phyloP scores from a whole-genome alignment of 108 stramenopile species.

The Nitzschia sp. region DNA sequence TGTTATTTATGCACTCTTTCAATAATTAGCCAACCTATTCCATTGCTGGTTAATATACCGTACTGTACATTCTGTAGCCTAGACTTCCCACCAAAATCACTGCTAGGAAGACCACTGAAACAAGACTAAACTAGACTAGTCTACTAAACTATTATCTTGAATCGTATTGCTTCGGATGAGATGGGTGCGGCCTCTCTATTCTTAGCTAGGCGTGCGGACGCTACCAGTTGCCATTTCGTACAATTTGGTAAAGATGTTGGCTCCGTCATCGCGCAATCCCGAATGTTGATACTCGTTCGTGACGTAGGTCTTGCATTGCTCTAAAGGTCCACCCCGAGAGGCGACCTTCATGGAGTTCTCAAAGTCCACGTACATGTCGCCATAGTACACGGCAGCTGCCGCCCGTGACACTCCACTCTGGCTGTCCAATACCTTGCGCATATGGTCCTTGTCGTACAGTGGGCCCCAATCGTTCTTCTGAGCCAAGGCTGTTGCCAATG shows the following conservation, averaged over 20 bases:
- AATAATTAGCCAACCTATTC: too few relatives aligned
- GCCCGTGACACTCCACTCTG: constrained; percentile 16
- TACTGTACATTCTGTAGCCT: too few relatives aligned
- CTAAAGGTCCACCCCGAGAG: constrained; percentile 60
- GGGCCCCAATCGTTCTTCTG: constrained; percentile 75
- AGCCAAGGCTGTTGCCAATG: constrained; percentile 75
- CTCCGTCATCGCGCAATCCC: constrained; percentile 88
- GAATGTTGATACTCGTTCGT: constrained; percentile 95
- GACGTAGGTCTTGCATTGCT: constrained; percentile 77
- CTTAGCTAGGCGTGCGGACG: constrained; percentile 73
- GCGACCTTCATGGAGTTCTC: constrained; percentile 64
- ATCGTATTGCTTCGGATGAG: too few relatives aligned
- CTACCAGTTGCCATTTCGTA: constrained; percentile 81
- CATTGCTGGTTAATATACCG: too few relatives aligned
- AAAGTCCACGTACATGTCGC: constrained; percentile 95
- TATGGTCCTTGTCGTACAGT: constrained; percentile 68
- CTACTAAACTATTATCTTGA: too few relatives aligned
- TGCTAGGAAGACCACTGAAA: too few relatives aligned
- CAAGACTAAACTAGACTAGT: too few relatives aligned
- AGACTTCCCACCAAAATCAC: too few relatives aligned
- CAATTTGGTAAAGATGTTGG: constrained; percentile 78
- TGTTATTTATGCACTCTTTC: too few relatives aligned
- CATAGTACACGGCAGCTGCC: constrained; percentile 89
- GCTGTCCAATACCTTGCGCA: constrained; percentile 50
- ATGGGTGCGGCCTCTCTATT: too few relatives aligned